phyloP scores from a whole-genome alignment of 2,329 filamentous ascomycete species.

The Calonectria pauciramosa region DNA sequence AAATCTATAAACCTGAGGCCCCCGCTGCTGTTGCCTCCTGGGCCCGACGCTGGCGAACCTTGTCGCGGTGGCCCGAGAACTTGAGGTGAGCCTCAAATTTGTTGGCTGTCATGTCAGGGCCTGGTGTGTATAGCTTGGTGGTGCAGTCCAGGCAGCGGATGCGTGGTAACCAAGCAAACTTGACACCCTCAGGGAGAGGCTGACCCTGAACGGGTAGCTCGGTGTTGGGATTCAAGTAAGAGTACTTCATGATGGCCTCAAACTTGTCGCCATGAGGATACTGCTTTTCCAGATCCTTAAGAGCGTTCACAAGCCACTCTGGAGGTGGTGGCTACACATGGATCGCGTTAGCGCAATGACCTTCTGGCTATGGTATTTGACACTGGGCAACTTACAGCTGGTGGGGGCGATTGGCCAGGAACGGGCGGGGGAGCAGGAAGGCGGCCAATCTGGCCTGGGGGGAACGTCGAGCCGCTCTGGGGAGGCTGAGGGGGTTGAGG shows the following conservation, averaged over 20 bases:
- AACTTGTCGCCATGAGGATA: slow-evolving; percentile 86
- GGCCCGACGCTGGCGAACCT: slow-evolving; percentile 62
- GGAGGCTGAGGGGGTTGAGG: slow-evolving; percentile 53
- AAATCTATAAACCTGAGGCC: slow-evolving; percentile 13
- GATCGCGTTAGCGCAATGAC: slow-evolving; percentile 32
- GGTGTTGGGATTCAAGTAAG: slow-evolving; percentile 80
- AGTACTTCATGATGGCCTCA: slow-evolving; percentile 92
- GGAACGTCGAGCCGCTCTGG: slow-evolving; percentile 52
- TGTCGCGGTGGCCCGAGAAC: slow-evolving; percentile 84
- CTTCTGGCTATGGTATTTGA: background rate
- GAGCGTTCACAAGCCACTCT: slow-evolving; percentile 83
- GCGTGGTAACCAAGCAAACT: slow-evolving; percentile 87
- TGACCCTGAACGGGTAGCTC: slow-evolving; percentile 73
- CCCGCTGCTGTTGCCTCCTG: slow-evolving; percentile 37
- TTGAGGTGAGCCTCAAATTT: slow-evolving; percentile 95
- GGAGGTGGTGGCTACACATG: slow-evolving; percentile 80
- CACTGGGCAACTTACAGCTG: slow-evolving; percentile 68
- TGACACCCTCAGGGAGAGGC: slow-evolving; percentile 73
- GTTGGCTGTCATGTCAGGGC: slow-evolving; percentile 84
- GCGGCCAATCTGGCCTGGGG: slow-evolving; percentile 73
- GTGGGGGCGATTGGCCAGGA: slow-evolving; percentile 67
- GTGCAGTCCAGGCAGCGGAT: slow-evolving; percentile 95
- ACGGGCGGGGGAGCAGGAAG: slow-evolving; percentile 76
- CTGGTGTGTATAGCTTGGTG: slow-evolving; percentile 93
- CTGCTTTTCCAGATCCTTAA: slow-evolving; percentile 77